phyloP scores from a whole-genome alignment of 2,329 filamentous ascomycete genomes.

The Onygena corvina region DNA sequence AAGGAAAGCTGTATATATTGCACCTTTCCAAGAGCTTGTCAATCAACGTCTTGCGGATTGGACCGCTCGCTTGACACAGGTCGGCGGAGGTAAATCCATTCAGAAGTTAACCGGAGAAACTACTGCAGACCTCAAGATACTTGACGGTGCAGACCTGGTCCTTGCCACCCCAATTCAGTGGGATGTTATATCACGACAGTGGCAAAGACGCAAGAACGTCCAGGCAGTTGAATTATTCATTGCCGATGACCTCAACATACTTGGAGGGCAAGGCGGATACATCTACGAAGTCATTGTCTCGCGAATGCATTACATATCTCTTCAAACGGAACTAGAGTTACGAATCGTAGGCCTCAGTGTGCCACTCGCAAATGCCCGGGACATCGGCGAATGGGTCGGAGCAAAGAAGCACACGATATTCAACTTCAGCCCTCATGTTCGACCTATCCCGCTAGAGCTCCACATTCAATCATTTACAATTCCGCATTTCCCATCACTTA shows the following conservation, averaged over 20 bases:
- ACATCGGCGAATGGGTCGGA: conserved; percentile 95
- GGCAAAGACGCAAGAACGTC: conserved; percentile 92
- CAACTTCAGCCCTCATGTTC: conserved; percentile 90
- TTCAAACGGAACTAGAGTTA: conserved; percentile 71
- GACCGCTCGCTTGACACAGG: conserved; percentile 59
- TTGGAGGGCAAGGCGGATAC: conserved; percentile 75
- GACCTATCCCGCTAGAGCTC: conserved; percentile 79
- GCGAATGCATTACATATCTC: conserved; percentile 89
- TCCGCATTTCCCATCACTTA: conserved; percentile 92
- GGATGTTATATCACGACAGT: conserved; percentile 91
- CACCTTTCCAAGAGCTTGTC: conserved; percentile 86
- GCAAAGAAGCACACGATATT: conserved; percentile 97
- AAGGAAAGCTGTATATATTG: conserved; percentile 82
- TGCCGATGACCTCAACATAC: conserved; percentile 86
- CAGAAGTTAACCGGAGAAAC: conserved; percentile 91
- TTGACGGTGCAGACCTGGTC: conserved; percentile 78
- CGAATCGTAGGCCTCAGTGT: conserved; percentile 84
- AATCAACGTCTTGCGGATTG: conserved; percentile 74
- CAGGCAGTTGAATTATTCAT: conserved; percentile 84
- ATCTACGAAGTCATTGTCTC: conserved; percentile 96
- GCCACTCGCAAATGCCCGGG: conserved; percentile 80
- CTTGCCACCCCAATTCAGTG: conserved; percentile 88
- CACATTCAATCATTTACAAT: conserved; percentile 93
- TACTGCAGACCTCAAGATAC: conserved; percentile 73
- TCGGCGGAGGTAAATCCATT: conserved; percentile 76